Conservation (phyloP, 2,329 filamentous ascomycete genomes). For the Aureobasidium subglaciale region DNA sequence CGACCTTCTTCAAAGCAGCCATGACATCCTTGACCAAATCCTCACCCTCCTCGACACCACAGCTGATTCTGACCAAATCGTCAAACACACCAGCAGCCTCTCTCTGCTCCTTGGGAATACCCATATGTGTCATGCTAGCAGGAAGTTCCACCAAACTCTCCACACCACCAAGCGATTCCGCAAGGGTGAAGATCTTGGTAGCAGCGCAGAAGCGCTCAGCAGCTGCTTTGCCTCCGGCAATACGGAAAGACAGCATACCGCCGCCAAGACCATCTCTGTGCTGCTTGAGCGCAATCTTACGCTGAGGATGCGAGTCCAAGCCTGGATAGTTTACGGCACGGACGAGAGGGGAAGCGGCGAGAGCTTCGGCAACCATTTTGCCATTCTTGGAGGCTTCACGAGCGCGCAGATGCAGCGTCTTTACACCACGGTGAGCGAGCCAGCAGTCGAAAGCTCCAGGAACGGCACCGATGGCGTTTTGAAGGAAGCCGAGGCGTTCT, state of each 20-base stretch:
- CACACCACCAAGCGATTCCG: slow-evolving; percentile 85
- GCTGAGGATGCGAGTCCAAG: slow-evolving; percentile 77
- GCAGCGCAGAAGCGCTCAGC: slow-evolving; percentile 88
- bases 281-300: slow-evolving; percentile 77
- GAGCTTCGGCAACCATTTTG: slow-evolving; percentile 63
- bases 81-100: slow-evolving; percentile 93
- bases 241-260: slow-evolving; percentile 95
- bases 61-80: slow-evolving; percentile 87
- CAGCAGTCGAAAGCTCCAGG: slow-evolving; percentile 95
- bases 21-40: slow-evolving; percentile 78
- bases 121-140: slow-evolving; percentile 93
- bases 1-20: slow-evolving; percentile 72
- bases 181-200: slow-evolving; percentile 85
- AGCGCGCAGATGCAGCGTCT: slow-evolving; percentile 90
- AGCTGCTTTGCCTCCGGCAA: slow-evolving; percentile 75
- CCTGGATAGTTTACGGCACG: slow-evolving; percentile 94
- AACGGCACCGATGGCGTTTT: slow-evolving; percentile 94
- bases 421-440: slow-evolving; percentile 93
- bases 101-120: slow-evolving; percentile 82
- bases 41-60: slow-evolving; percentile 82
- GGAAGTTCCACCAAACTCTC: slow-evolving; percentile 90
- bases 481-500: slow-evolving; percentile 75
- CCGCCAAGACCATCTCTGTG: slow-evolving; percentile 92
- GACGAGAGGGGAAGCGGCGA: slow-evolving; percentile 75
- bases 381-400: slow-evolving; percentile 81